These are phyloP conservation scores for Aspergillus nidulans DNA, from an alignment of 495 filamentous ascomycete species.

Conservation along the genomic window DNA sequence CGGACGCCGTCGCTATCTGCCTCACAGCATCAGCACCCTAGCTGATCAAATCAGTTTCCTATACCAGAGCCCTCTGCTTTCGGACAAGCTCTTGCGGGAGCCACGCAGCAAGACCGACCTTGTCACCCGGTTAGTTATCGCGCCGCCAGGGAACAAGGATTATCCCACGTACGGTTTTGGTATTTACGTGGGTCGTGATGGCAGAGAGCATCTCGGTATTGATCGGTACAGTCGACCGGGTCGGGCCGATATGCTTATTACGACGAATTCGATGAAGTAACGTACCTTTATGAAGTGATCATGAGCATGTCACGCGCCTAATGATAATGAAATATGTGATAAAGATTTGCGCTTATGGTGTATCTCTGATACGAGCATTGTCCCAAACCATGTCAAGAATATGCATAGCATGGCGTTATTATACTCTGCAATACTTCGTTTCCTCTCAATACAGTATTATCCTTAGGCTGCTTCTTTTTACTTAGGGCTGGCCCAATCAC, in stretches of 20 bases:
- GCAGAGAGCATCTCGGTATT: conserved; percentile 61
- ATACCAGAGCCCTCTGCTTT: conserved; percentile 61
- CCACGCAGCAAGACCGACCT: conserved; percentile 58
- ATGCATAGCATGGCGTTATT: conserved; percentile 1
- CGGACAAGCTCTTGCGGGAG: conserved; percentile 61
- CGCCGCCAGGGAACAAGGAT: conserved; percentile 43
- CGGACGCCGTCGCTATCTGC: conserved; percentile 53
- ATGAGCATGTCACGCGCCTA: conserved; percentile 3
- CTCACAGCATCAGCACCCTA: conserved; percentile 64
- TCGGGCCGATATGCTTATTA: conserved; percentile 42
- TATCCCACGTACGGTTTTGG: conserved; percentile 58
- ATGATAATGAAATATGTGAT: conserved; percentile 20
- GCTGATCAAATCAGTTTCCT: conserved; percentile 75
- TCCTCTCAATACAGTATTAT: not conserved
- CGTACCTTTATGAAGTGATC: not conserved
- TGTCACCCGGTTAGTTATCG: conserved; percentile 54
- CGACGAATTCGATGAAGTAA: conserved; percentile 32
- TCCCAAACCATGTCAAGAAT: not conserved
- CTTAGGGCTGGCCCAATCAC: conserved; percentile 6
- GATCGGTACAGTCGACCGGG: conserved; percentile 53
- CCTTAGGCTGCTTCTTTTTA: not conserved
- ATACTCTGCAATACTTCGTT: not conserved
- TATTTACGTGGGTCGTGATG: conserved; percentile 56
- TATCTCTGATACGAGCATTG: not conserved
- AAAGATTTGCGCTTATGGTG: conserved; percentile 1